Percentiles rank a stretch among this genome's conserved stretches.
Evolutionary conservation across 2,329 filamentous ascomycete species (phyloP).

Genomic region (Fusarium nodosum): DNA sequence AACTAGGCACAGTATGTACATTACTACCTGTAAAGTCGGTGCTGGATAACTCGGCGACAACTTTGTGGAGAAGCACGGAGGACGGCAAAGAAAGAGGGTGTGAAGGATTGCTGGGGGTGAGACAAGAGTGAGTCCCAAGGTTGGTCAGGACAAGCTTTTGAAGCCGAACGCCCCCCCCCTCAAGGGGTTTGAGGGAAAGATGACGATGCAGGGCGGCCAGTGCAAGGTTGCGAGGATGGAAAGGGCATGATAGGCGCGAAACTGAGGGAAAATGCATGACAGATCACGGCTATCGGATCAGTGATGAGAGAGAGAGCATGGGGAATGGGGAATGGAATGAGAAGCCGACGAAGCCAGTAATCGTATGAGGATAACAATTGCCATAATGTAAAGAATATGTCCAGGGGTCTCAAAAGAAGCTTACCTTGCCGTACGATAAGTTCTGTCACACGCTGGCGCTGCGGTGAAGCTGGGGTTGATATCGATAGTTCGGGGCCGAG

Average conservation of each 20-base stretch:
- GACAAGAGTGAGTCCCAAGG: conserved; percentile 31
- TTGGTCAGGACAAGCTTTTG: conserved; percentile 54
- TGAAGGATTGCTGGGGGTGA: conserved; percentile 33
- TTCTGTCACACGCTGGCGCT: conserved; percentile 23
- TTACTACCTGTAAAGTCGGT: conserved; percentile 32
- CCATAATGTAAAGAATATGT: background rate
- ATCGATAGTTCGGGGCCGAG: background rate
- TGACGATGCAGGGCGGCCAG: conserved; percentile 45
- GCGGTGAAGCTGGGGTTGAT: conserved; percentile 3
- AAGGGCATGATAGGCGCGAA: conserved; percentile 32
- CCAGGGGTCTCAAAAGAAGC: conserved; percentile 23
- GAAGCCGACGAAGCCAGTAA: conserved; percentile 12
- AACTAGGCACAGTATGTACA: background rate
- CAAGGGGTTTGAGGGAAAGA: conserved; percentile 43
- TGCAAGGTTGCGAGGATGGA: conserved; percentile 25
- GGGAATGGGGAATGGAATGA: conserved; percentile 33
- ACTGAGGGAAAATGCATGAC: conserved; percentile 34
- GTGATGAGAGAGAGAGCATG: conserved; percentile 13
- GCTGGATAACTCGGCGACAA: conserved; percentile 55
- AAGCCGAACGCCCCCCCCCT: conserved; percentile 40
- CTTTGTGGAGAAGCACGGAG: conserved; percentile 51
- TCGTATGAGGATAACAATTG: conserved; percentile 13
- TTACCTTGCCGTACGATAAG: conserved; percentile 36
- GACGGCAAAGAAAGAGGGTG: conserved; percentile 49
- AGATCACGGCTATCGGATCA: conserved; percentile 42